Percentiles rank a stretch among this genome's conserved stretches.
Evolutionary conservation across 371 early-diverging fungal genomes (phyloP).

Genomic region (Mortierella sp.): DNA sequence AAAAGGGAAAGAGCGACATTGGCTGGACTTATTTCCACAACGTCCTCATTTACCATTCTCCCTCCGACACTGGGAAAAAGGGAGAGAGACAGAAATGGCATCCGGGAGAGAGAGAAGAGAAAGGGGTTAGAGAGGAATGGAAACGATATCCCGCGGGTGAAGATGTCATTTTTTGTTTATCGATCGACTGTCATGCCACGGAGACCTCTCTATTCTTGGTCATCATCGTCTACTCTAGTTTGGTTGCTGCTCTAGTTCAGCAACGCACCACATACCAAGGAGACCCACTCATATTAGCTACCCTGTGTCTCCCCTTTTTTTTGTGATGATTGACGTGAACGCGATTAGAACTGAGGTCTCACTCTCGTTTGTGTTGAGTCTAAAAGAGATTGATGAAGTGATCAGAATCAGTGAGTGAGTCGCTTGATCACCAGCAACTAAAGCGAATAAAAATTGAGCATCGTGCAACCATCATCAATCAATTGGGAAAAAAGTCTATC

Average conservation of each 20-base stretch:
- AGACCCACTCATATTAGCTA: too few relatives aligned
- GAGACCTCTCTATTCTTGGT: neutral
- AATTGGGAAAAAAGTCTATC: too few relatives aligned
- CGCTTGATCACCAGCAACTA: too few relatives aligned
- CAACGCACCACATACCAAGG: too few relatives aligned
- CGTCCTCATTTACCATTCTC: neutral
- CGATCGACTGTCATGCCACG: neutral
- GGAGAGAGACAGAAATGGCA: neutral
- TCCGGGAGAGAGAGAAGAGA: neutral
- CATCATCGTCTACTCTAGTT: neutral
- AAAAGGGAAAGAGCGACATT: neutral
- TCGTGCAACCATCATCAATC: too few relatives aligned
- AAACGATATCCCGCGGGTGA: neutral
- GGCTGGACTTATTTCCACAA: neutral
- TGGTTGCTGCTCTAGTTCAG: neutral
- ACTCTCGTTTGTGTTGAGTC: too few relatives aligned
- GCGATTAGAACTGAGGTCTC: too few relatives aligned
- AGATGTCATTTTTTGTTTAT: neutral
- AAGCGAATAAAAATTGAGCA: too few relatives aligned
- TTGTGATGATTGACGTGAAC: too few relatives aligned
- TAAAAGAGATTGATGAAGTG: too few relatives aligned
- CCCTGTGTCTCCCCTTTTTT: too few relatives aligned
- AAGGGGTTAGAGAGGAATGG: neutral
- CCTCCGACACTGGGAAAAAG: slow-evolving; percentile 8
- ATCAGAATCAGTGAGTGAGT: too few relatives aligned